Percentiles rank a stretch among this genome's conserved stretches.
Evolutionary conservation across 768 basidiomycete species (phyloP).

Genomic region (Rhodosporidiobolus odoratus): DNA sequence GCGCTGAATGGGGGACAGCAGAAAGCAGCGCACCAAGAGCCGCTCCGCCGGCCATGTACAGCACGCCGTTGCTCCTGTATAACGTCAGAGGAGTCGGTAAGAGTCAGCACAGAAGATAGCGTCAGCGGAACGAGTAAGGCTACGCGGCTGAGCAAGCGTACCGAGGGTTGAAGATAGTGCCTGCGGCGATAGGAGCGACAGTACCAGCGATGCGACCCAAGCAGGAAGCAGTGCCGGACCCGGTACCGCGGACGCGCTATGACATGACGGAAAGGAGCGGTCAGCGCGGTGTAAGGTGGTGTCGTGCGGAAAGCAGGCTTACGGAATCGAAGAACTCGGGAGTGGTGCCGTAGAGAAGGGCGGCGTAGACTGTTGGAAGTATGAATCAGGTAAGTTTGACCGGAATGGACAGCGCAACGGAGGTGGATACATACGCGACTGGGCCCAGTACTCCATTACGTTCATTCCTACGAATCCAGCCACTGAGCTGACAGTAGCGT

Average conservation of each 20-base stretch:
- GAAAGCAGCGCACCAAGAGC: background rate
- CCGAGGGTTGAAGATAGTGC: constrained; percentile 14
- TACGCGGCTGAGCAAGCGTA: no score
- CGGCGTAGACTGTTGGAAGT: constrained; percentile 6
- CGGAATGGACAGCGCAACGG: background rate
- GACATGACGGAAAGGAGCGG: no score
- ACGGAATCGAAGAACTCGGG: background rate
- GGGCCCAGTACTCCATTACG: constrained; percentile 20
- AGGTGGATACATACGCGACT: background rate
- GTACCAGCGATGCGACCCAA: constrained; percentile 10
- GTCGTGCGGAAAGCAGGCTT: no score
- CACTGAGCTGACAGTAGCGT: background rate
- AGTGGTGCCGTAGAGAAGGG: constrained; percentile 11
- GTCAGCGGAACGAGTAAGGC: no score
- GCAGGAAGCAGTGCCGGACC: background rate
- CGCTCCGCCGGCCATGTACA: constrained; percentile 2
- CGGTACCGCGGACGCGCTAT: background rate
- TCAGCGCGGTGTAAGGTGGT: no score
- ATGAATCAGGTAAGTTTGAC: background rate
- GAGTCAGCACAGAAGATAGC: no score
- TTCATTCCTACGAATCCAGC: constrained; percentile 3
- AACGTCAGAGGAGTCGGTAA: no score
- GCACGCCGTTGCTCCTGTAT: background rate
- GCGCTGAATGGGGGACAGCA: background rate
- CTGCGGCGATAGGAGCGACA: constrained; percentile 17